These are phyloP conservation scores for Oryza brachyantha DNA, from an alignment of 176 grass and related monocot genomes.

Conservation along the genomic window DNA sequence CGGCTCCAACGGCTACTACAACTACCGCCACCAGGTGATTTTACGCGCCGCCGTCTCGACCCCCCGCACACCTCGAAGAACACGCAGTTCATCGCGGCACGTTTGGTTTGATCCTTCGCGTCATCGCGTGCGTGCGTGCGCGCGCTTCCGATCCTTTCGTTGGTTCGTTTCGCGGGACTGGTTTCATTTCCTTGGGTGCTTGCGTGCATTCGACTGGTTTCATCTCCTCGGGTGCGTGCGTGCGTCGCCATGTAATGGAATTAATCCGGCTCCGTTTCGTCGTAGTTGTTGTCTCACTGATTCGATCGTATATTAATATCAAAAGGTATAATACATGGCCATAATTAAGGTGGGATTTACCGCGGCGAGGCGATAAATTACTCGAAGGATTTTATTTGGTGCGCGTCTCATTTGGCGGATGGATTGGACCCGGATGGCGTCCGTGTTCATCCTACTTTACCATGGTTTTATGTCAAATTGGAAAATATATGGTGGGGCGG, in stretches of 20 bases:
- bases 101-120: not conserved
- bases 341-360: not conserved
- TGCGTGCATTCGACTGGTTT: no score
- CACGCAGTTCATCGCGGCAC: not conserved
- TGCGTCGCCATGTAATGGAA: not conserved
- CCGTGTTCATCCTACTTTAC: not conserved
- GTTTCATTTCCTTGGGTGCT: not conserved
- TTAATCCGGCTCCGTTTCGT: not conserved
- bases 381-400: not conserved
- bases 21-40: slow-evolving; percentile 89
- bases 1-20: slow-evolving; percentile 78
- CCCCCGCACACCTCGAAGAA: not conserved
- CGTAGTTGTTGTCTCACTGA: no score
- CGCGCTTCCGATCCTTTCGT: not conserved
- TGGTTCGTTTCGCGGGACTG: not conserved
- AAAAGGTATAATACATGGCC: not conserved
- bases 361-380: not conserved
- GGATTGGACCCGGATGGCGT: not conserved
- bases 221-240: not conserved
- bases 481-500: not conserved
- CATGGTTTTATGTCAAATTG: not conserved
- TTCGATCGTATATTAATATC: not conserved
- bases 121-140: no score
- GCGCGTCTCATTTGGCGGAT: not conserved
- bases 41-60: no score